These are phyloP conservation scores for Myxozyma melibiosi DNA, from an alignment of 805 yeast genomes.

Conservation along the genomic window DNA sequence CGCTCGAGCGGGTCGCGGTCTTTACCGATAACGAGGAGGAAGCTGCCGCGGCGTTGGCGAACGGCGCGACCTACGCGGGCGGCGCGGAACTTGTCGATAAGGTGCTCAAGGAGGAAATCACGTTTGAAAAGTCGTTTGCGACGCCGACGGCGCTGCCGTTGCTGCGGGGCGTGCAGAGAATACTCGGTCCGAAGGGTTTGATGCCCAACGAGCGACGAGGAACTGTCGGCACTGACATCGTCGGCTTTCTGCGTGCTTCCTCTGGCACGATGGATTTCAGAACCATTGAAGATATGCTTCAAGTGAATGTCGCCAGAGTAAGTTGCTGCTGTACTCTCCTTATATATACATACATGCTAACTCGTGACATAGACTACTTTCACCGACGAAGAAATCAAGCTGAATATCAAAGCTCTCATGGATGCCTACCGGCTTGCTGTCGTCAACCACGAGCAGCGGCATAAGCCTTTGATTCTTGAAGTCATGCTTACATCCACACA, in stretches of 20 bases:
- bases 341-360: not conserved
- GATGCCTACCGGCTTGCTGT: conserved; percentile 22
- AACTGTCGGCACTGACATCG: conserved; percentile 53
- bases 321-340: not conserved
- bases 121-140: conserved; percentile 77
- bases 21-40: conserved; percentile 62
- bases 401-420: conserved; percentile 22
- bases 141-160: conserved; percentile 76
- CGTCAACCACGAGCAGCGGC: not conserved
- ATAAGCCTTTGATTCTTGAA: conserved; percentile 24
- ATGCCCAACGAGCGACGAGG: conserved; percentile 88
- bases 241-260: not conserved
- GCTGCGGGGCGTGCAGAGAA: conserved; percentile 69
- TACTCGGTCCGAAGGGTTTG: conserved; percentile 83
- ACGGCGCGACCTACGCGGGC: conserved; percentile 70
- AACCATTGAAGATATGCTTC: not conserved
- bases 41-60: conserved; percentile 54
- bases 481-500: conserved; percentile 21
- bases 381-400: conserved; percentile 9
- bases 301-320: conserved; percentile 19
- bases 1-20: conserved; percentile 64
- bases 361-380: conserved; percentile 9
- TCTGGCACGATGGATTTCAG: conserved; percentile 18
- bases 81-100: conserved; percentile 68
- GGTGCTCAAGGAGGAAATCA: conserved; percentile 57